Base-by-base conservation (phyloP, 2,329 filamentous ascomycete species). In the Nemania serpens region DNA sequence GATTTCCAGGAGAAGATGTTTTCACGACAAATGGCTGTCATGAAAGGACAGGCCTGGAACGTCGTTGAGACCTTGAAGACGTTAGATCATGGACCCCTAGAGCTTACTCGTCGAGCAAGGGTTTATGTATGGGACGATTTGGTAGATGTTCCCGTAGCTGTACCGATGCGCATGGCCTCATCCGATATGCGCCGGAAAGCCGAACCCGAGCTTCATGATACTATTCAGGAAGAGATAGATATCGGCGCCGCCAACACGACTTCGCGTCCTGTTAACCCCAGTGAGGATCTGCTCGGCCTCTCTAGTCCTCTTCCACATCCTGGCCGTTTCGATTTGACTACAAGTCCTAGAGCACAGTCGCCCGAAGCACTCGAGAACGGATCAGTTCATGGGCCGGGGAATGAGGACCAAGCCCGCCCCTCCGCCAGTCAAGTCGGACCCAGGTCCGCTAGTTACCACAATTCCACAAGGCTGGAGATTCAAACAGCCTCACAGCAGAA, bases 1-100 rank as follows among this genome's bases (percentile, higher is more conserved):
- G 95, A 99, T 76, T 99, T 99, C 76, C 92, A 98, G 74, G 95
- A 99, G 78, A 90, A 91, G 76, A 99, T 99, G 95, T 99, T 97
- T 77, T 92, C 92, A n/a, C 88, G 91, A 67, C 95, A 99, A 73
- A 96, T 99, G 63, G 94, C 95, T 1, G 95, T 99, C 61, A 97
- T 99, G 92, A 99, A 99, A 77, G 95, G 95, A 11, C 95, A 99
- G 74, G 95, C 95, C 0, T 99, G 95, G 93, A 99, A 99, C 73
- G 95, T 99, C 0, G 95, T 99, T 4, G 95, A 99, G 78, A 97
- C 95, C 0, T 83, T 99, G 63, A 99, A 99, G 75, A 91, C 91
- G 17, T 82, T 87, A 0, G 95, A 98, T 71, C 94, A 98, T 72
- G 95, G 95, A 0, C 95, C 95, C 0, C 81, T 99, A 17, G 95